These are phyloP conservation scores for Teratosphaeria nubilosa DNA, from an alignment of 2,329 filamentous ascomycete genomes.

Conservation along the genomic window DNA sequence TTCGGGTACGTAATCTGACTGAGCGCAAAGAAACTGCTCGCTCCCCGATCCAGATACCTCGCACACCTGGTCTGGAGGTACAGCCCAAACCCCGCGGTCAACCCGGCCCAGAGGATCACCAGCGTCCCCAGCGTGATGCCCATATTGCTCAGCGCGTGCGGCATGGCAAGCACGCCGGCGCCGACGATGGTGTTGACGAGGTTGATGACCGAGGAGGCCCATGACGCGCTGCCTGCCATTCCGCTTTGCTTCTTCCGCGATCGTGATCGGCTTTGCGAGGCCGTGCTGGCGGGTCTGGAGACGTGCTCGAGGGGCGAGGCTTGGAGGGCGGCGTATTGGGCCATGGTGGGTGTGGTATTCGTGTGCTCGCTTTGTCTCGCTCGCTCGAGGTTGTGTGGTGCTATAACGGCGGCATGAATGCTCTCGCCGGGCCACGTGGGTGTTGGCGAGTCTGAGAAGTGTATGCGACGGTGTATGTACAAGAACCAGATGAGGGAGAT, in stretches of 20 bases:
- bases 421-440: background rate
- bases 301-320: conserved; percentile 27
- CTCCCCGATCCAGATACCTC: conserved; percentile 80
- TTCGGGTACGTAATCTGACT: conserved; percentile 96
- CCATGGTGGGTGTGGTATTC: conserved; percentile 24
- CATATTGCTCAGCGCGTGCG: conserved; percentile 91
- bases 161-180: conserved; percentile 89
- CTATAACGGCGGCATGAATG: background rate
- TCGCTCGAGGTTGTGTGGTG: background rate
- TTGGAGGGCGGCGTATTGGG: conserved; percentile 37
- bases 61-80: conserved; percentile 92
- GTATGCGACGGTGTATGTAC: background rate
- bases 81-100: conserved; percentile 82
- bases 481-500: background rate
- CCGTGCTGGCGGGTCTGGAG: conserved; percentile 28
- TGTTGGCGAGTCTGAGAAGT: background rate
- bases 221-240: conserved; percentile 65
- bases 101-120: conserved; percentile 82
- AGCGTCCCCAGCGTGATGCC: conserved; percentile 76
- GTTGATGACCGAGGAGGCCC: conserved; percentile 87
- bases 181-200: conserved; percentile 95
- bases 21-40: conserved; percentile 88
- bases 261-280: conserved; percentile 38
- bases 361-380: background rate
- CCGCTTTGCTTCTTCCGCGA: conserved; percentile 59